Conservation (phyloP, 1,139 yeast species). For the Yamadazyma friedrichii region DNA sequence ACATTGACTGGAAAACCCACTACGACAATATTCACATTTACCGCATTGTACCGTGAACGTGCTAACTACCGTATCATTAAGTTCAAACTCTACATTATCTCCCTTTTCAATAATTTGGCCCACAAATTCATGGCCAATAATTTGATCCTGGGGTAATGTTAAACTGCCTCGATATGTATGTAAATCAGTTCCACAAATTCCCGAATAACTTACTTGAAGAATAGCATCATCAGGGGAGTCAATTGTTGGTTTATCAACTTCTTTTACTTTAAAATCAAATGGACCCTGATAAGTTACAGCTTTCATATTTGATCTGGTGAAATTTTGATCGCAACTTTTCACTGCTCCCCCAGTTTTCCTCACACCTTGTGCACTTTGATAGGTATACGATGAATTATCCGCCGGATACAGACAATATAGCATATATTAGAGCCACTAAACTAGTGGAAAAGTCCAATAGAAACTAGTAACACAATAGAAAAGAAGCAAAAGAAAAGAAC, state of each 20-base stretch:
- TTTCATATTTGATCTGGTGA: slow-evolving; percentile 34
- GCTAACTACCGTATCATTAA: slow-evolving; percentile 49
- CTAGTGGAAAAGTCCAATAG: too few species aligned
- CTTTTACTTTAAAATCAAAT: slow-evolving; percentile 39
- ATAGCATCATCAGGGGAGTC: slow-evolving; percentile 46
- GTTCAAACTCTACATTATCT: slow-evolving; percentile 26
- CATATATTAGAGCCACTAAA: too few species aligned
- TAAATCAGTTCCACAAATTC: slow-evolving; percentile 62
- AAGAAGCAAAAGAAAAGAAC: too few species aligned
- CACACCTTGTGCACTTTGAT: too few species aligned
- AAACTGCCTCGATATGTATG: slow-evolving; percentile 62
- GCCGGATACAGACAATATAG: too few species aligned
- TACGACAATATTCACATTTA: slow-evolving; percentile 51
- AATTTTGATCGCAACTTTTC: too few species aligned
- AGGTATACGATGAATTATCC: too few species aligned
- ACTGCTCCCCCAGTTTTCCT: too few species aligned
- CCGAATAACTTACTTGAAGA: slow-evolving; percentile 52
- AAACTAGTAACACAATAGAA: too few species aligned
- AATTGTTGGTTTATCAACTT: slow-evolving; percentile 45
- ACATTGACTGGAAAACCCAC: slow-evolving; percentile 55
- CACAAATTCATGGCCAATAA: slow-evolving; percentile 52
- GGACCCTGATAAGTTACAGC: slow-evolving; percentile 60
- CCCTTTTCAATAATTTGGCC: slow-evolving; percentile 45
- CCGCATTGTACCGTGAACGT: slow-evolving; percentile 60
- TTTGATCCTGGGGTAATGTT: slow-evolving; percentile 33